These are phyloP conservation scores for Stevia rebaudiana DNA, from an alignment of 140 eudicot genomes.

Conservation along the genomic window DNA sequence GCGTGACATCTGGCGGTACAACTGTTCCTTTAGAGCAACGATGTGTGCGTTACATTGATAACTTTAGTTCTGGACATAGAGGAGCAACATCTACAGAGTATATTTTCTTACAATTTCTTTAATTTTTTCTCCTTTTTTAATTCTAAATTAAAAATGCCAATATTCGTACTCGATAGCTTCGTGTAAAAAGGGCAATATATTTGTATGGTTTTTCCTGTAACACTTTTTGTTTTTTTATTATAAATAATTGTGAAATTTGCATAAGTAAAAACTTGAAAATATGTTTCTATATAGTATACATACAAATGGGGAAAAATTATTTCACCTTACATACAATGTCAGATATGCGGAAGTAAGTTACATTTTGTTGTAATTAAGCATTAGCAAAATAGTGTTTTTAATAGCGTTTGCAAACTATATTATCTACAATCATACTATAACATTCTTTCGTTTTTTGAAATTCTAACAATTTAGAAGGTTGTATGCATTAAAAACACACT, in stretches of 20 bases:
- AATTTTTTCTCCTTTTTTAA: background rate
- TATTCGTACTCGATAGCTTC: too few species aligned
- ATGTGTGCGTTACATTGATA: conserved; percentile 96
- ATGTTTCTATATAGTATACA: background rate
- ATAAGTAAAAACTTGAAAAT: background rate
- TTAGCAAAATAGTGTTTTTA: background rate
- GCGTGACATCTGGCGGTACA: conserved; percentile 98
- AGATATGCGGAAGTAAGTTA: background rate
- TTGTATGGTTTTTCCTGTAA: too few species aligned
- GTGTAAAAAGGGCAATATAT: too few species aligned
- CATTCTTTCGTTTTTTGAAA: background rate
- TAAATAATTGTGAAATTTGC: background rate
- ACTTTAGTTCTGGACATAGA: conserved; percentile 96
- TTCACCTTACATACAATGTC: background rate
- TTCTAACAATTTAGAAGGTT: background rate
- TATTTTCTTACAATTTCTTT: conserved; percentile 3
- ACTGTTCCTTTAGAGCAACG: conserved; percentile 94
- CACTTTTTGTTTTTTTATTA: background rate
- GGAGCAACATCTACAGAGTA: conserved; percentile 99
- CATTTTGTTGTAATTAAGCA: background rate
- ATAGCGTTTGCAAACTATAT: background rate
- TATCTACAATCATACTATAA: background rate
- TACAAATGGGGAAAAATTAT: background rate
- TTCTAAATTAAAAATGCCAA: too few species aligned
- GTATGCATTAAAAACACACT: background rate